Percentiles rank a stretch among this genome's conserved stretches.
phyloP scores from a whole-genome alignment of 2,329 filamentous ascomycete species.

The Dactylonectria estremocensis region DNA sequence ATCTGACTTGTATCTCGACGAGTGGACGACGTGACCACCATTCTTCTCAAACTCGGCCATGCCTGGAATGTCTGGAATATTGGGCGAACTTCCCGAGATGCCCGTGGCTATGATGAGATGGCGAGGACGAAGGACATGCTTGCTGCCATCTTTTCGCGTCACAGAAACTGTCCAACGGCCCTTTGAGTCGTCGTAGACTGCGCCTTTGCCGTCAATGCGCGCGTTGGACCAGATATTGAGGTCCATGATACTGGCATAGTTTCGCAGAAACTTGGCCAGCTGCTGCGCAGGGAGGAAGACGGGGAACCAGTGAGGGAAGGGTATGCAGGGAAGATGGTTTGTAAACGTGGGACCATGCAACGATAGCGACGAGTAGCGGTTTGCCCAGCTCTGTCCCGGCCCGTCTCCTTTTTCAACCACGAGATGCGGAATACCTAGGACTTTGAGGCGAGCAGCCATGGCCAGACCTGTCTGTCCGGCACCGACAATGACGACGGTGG shows the following conservation, averaged over 20 bases:
- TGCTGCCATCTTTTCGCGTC: slow-evolving; percentile 6
- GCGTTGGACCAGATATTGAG: slow-evolving; percentile 24
- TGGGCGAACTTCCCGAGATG: slow-evolving; percentile 12
- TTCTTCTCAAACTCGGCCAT: slow-evolving; percentile 18
- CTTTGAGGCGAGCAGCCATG: slow-evolving; percentile 17
- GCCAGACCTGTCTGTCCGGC: slow-evolving; percentile 19
- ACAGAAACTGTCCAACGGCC: slow-evolving; percentile 8
- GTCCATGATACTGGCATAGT: slow-evolving; percentile 21
- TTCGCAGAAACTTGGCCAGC: slow-evolving; percentile 4
- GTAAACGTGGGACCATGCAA: slow-evolving; percentile 22
- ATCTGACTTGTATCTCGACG: not conserved
- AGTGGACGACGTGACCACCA: slow-evolving; percentile 12
- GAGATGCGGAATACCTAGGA: slow-evolving; percentile 20
- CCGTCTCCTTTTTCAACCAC: slow-evolving; percentile 19
- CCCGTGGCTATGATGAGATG: slow-evolving; percentile 26
- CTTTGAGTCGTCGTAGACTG: slow-evolving; percentile 7
- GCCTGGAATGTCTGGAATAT: slow-evolving; percentile 10
- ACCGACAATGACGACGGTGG: slow-evolving; percentile 11
- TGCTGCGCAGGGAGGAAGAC: slow-evolving; percentile 16
- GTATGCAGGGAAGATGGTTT: slow-evolving; percentile 20
- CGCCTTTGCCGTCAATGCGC: slow-evolving; percentile 11
- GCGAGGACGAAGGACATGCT: slow-evolving; percentile 4
- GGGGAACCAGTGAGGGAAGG: slow-evolving; percentile 22
- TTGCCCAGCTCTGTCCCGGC: slow-evolving; percentile 17
- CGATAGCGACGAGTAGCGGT: slow-evolving; percentile 8